Base-by-base conservation (phyloP, 1,139 yeast species). In the Saccharomyces pastorianus region DNA sequence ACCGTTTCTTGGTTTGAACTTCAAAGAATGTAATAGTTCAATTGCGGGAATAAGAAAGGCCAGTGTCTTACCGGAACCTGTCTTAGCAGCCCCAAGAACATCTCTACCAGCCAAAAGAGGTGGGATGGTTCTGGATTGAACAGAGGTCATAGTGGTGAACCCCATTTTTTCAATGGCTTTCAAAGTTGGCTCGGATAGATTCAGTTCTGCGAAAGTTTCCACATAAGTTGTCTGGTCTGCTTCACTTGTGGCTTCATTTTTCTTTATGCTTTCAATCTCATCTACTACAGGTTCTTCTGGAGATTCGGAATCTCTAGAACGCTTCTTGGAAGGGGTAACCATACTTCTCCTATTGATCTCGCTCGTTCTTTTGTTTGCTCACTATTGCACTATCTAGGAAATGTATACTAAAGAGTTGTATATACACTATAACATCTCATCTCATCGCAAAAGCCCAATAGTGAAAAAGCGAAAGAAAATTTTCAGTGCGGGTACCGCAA, bases 21-120 rank as follows among this genome's bases (percentile, higher is more conserved):
- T 87, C 65, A 93, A 80, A 17, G 96, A 85, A 69, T 91, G 88
- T 55, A 93, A 77, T 75, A 90, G 76, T 73, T 93, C 99, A 59
- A 95, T 84, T 47, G 98, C 97, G 9, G 99, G 99, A 56, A 93
- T 79, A 64, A 95, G 77, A 66, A 95, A 93, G 6, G 99, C 98
- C 23, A 20, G 23, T 4, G 23, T 20, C 23, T 20, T 20, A 20
- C 23, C 23, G 23, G 23, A 20, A 20, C 99, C 99, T 1, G 99
- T 93, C 74, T 93, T 91, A 54, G 99, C 99, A 52, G 98, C 97
- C 62, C 97, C 98, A 55, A 91, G 79, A 27, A 91, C 97, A 73
- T 91, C 98, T 64, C 91, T 82, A 47, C 99, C 98, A 0, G 98
- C 96, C 63, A 91, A 76, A 60, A 93, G 76, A 14, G 98, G 97